Percentiles rank a stretch among this genome's conserved stretches.
phyloP scores from a whole-genome alignment of 257 asterid species.

The Schizonepeta tenuifolia region DNA sequence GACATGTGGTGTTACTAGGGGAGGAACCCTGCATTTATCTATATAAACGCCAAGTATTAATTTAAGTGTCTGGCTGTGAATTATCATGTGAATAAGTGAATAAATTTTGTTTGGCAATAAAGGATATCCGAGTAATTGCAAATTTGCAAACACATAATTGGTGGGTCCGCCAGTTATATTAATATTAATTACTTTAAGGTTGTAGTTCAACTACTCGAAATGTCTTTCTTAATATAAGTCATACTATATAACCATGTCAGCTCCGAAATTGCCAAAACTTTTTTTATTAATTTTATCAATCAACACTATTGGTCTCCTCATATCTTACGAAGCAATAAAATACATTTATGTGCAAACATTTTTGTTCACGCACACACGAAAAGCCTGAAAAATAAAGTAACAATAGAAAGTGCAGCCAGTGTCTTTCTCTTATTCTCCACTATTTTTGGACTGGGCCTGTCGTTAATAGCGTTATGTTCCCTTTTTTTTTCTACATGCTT shows the following conservation, averaged over 20 bases:
- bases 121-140: neutral
- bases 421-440: too few relatives aligned
- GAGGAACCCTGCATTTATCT: neutral
- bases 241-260: neutral
- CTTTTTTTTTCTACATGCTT: too few relatives aligned
- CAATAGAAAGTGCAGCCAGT: too few relatives aligned
- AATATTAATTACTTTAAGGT: neutral
- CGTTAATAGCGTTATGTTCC: too few relatives aligned
- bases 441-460: neutral
- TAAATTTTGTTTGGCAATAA: neutral
- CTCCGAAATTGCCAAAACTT: neutral
- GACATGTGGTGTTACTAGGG: neutral
- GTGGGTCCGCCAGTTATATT: neutral
- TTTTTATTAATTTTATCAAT: neutral
- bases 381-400: too few relatives aligned
- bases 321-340: too few relatives aligned
- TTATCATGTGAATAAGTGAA: neutral
- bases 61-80: neutral
- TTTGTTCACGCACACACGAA: too few relatives aligned
- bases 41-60: neutral
- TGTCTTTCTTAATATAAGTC: neutral
- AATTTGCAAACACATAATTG: neutral
- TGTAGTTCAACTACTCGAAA: neutral
- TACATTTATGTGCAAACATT: too few relatives aligned
- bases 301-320: neutral